Conservation (phyloP, 2,329 filamentous ascomycete genomes). For the Dactylellina drechsleri region DNA sequence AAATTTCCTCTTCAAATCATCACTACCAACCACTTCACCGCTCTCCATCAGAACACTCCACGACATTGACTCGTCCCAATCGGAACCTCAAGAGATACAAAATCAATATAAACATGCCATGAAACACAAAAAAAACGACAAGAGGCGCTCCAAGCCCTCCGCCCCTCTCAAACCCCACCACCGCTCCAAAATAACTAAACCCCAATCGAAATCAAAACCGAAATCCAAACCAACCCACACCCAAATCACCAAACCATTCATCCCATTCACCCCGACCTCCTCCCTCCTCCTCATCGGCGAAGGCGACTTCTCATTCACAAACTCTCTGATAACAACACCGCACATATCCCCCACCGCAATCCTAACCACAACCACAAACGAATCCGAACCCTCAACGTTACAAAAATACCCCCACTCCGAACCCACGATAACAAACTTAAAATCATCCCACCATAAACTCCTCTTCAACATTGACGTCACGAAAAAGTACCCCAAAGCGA, state of each 20-base stretch:
- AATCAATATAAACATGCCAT: slow-evolving; percentile 23
- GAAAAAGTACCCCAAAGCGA: slow-evolving; percentile 61
- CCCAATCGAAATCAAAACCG: slow-evolving; percentile 2
- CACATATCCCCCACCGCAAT: slow-evolving; percentile 56
- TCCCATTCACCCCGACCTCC: slow-evolving; percentile 75
- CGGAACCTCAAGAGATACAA: too few species aligned
- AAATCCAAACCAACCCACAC: slow-evolving; percentile 16
- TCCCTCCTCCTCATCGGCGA: slow-evolving; percentile 80
- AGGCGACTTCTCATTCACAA: slow-evolving; percentile 81
- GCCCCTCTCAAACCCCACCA: slow-evolving; percentile 41
- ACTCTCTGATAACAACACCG: slow-evolving; percentile 65
- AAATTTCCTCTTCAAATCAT: too few species aligned
- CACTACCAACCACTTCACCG: too few species aligned
- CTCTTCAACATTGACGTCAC: slow-evolving; percentile 54
- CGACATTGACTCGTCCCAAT: too few species aligned
- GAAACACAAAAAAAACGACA: slow-evolving; percentile 44
- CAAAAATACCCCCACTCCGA: slow-evolving; percentile 79
- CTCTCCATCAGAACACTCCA: too few species aligned
- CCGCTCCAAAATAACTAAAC: slow-evolving; percentile 39
- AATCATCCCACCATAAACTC: slow-evolving; percentile 22
- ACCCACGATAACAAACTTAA: slow-evolving; percentile 10
- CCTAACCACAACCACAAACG: slow-evolving; percentile 73
- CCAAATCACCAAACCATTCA: slow-evolving; percentile 10
- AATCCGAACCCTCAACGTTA: slow-evolving; percentile 68
- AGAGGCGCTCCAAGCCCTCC: slow-evolving; percentile 27